Base-by-base conservation (phyloP, 1,284 basidiomycete species). In the Bjerkandera adusta region DNA sequence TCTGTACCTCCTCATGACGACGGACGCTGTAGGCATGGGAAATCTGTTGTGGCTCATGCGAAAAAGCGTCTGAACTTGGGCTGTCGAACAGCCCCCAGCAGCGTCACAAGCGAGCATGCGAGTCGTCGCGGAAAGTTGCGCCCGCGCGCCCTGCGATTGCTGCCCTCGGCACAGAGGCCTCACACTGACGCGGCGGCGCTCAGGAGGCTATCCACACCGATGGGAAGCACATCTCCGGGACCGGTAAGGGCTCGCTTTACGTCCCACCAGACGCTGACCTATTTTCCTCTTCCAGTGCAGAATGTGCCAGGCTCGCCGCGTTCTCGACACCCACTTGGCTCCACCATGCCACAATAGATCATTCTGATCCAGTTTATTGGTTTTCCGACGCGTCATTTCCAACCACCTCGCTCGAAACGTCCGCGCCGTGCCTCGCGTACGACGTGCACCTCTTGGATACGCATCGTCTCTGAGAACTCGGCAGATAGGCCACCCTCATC, bases 171-270 rank as follows among this genome's bases (percentile, higher is more conserved):
- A 4, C 26, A 8, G 32, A 22, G 33, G 16, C 24, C 37, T 29
- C 40, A 36, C 38, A 33, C 39, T 16, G 24, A 13, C 24, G 20
- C 27, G 27, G 26, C 22, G 38, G 42, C 16, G 29, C 39, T 29
- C 25, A 18, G 34, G 30, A 35, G 35, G 40, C 39, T 24, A 15
- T 37, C 46, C 46, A 48, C 46, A 42, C 39, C 30, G 20, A 30
- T 43, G 46, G 46, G 46, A 48, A 29, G 39, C 40, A 16, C 18
- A 7, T n/a, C 24, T 43, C 46, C 46, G 46, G 46, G 24, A 42
- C 40, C 46, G 41, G 41, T 43, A 13, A 21, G 18, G 16, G n/a
- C 16, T 43, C 26, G 29, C 30, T 29, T n/a, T n/a, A n/a, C n/a
- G n/a, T n/a, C n/a, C n/a, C n/a, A n/a, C n/a, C n/a, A n/a, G n/a